A percentile compares a stretch with the other conserved stretches of the same genome.
Conservation (phyloP, 805 yeast species). For the Yarrowia sp. region DNA sequence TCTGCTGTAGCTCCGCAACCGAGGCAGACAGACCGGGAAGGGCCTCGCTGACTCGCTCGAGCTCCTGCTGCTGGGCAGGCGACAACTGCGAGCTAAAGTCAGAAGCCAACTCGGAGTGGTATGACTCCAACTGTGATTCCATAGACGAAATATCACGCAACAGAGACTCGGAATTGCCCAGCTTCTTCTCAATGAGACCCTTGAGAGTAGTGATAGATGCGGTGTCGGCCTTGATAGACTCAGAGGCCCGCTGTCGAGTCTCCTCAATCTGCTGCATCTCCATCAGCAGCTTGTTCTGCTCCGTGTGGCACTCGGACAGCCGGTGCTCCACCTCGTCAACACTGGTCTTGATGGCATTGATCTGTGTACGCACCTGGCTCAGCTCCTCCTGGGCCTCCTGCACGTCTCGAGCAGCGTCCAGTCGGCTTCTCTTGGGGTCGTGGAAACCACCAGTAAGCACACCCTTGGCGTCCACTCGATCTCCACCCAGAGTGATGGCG, state of each 20-base stretch:
- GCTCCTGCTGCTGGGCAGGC: slow-evolving; percentile 43
- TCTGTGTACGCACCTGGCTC: slow-evolving; percentile 42
- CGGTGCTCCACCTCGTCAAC: slow-evolving; percentile 44
- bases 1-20: slow-evolving; percentile 42
- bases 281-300: slow-evolving; percentile 36
- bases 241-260: neutral
- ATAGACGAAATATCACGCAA: slow-evolving; percentile 31
- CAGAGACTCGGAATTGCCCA: neutral
- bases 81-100: slow-evolving; percentile 55
- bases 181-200: neutral
- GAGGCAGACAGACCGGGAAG: slow-evolving; percentile 35
- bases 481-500: slow-evolving; percentile 91
- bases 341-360: slow-evolving; percentile 34
- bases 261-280: slow-evolving; percentile 28
- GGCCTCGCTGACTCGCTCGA: slow-evolving; percentile 38
- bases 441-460: slow-evolving; percentile 84
- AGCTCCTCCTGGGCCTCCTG: slow-evolving; percentile 44
- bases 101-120: slow-evolving; percentile 48
- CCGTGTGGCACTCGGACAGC: slow-evolving; percentile 50
- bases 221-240: neutral
- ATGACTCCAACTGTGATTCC: slow-evolving; percentile 46
- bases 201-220: neutral
- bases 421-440: slow-evolving; percentile 61
- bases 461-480: slow-evolving; percentile 79
- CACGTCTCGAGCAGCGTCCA: slow-evolving; percentile 63